phyloP scores from a whole-genome alignment of 2,329 filamentous ascomycete species.

The Chrysosporium queenslandicum region DNA sequence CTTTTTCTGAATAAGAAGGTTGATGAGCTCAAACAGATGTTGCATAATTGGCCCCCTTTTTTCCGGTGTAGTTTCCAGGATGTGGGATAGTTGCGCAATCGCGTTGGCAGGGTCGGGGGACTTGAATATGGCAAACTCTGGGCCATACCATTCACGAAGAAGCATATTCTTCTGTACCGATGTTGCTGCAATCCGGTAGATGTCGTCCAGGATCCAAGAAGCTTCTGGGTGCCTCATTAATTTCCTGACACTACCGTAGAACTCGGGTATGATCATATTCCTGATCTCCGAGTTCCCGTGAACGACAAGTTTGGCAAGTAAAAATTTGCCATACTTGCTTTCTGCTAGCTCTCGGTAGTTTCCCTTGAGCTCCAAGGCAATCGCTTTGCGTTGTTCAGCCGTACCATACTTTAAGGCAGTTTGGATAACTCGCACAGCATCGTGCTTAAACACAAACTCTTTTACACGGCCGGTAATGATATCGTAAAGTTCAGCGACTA shows the following conservation, averaged over 20 bases:
- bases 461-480: slow-evolving; percentile 87
- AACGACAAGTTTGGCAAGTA: slow-evolving; percentile 92
- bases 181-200: slow-evolving; percentile 81
- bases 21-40: slow-evolving; percentile 75
- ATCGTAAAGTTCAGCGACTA: slow-evolving; percentile 79
- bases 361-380: slow-evolving; percentile 76
- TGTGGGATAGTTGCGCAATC: slow-evolving; percentile 59
- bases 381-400: slow-evolving; percentile 70
- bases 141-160: slow-evolving; percentile 90
- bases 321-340: slow-evolving; percentile 93
- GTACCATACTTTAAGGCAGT: slow-evolving; percentile 95
- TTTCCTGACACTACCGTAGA: slow-evolving; percentile 85
- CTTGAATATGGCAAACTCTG: slow-evolving; percentile 79
- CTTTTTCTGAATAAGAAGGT: slow-evolving; percentile 89
- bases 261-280: slow-evolving; percentile 83
- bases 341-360: slow-evolving; percentile 77
- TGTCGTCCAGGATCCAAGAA: slow-evolving; percentile 94
- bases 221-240: slow-evolving; percentile 94
- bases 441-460: slow-evolving; percentile 97
- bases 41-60: slow-evolving; percentile 83
- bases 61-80: slow-evolving; percentile 67
- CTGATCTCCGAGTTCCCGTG: slow-evolving; percentile 79
- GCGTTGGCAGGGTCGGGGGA: slow-evolving; percentile 42
- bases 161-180: slow-evolving; percentile 75
- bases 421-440: slow-evolving; percentile 91